These are phyloP conservation scores for Exophiala viscosa DNA, from an alignment of 2,329 filamentous ascomycete species.

Conservation along the genomic window DNA sequence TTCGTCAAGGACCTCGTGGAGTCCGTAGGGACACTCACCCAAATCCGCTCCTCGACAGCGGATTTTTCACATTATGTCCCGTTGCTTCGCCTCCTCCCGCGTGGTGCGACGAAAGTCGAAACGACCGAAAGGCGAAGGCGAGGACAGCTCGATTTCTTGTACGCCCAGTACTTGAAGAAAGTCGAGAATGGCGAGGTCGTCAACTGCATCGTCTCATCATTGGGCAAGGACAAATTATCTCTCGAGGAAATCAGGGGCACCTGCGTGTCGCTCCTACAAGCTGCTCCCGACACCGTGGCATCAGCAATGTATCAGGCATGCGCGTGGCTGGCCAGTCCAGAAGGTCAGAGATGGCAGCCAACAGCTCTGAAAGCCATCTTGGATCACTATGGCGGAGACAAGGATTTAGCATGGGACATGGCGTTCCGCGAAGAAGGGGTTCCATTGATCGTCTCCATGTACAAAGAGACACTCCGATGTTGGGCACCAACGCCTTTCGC, in stretches of 20 bases:
- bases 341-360: conserved; percentile 1
- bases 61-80: conserved; percentile 2
- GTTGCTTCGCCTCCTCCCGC: neutral
- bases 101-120: neutral
- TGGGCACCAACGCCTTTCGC: neutral
- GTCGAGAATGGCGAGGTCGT: neutral
- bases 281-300: conserved; percentile 5
- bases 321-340: neutral
- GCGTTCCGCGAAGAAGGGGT: conserved; percentile 4
- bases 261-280: conserved; percentile 9
- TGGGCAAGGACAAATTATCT: conserved; percentile 1
- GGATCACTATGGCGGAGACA: neutral
- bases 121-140: neutral
- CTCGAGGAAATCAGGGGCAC: conserved; percentile 5
- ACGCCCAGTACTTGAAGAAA: conserved; percentile 2
- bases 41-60: conserved; percentile 1
- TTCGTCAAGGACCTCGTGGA: neutral
- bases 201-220: conserved; percentile 6
- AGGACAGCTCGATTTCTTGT: neutral
- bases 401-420: neutral
- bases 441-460: conserved; percentile 1
- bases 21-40: neutral
- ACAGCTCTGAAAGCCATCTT: neutral
- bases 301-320: conserved; percentile 3
- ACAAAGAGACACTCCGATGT: conserved; percentile 9